These are phyloP conservation scores for Ceratobasidium sp. DNA, from an alignment of 1,284 basidiomycete species.

Conservation along the genomic window DNA sequence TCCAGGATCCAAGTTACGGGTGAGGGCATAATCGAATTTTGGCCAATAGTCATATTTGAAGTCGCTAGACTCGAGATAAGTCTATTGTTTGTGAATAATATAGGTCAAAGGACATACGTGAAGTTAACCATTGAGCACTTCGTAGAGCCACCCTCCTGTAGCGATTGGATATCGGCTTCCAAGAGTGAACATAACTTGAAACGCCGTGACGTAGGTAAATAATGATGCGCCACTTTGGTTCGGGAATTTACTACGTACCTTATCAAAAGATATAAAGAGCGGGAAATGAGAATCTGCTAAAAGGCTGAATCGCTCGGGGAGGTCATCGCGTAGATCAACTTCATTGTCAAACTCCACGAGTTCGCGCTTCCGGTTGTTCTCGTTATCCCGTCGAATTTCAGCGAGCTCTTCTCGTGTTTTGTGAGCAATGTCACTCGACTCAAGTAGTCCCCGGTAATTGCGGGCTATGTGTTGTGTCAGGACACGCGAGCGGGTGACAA, in stretches of 20 bases:
- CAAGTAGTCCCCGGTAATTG: constrained; percentile 24
- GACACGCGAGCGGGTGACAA: constrained; percentile 36
- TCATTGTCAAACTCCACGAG: constrained; percentile 41
- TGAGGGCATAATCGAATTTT: constrained; percentile 69
- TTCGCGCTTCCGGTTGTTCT: constrained; percentile 29
- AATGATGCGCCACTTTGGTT: not conserved
- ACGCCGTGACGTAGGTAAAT: not conserved
- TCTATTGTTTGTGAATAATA: not conserved
- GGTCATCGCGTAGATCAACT: constrained; percentile 46
- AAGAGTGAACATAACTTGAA: constrained; percentile 51
- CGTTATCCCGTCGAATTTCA: constrained; percentile 13
- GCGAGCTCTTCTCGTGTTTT: constrained; percentile 28
- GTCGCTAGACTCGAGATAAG: constrained; percentile 58
- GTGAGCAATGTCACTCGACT: constrained; percentile 31
- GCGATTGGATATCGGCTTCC: constrained; percentile 56
- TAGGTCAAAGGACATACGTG: not conserved
- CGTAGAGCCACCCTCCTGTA: not conserved
- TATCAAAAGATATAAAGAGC: constrained; percentile 75
- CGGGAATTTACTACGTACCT: constrained; percentile 58
- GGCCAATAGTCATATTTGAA: constrained; percentile 74
- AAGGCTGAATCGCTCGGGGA: constrained; percentile 71
- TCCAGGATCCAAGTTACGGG: constrained; percentile 70
- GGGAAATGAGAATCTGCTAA: constrained; percentile 75
- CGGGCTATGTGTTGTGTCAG: constrained; percentile 37
- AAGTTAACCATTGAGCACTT: not conserved